Conservation (phyloP, 2,329 filamentous ascomycete genomes). For the Dactylellina leptospora region DNA sequence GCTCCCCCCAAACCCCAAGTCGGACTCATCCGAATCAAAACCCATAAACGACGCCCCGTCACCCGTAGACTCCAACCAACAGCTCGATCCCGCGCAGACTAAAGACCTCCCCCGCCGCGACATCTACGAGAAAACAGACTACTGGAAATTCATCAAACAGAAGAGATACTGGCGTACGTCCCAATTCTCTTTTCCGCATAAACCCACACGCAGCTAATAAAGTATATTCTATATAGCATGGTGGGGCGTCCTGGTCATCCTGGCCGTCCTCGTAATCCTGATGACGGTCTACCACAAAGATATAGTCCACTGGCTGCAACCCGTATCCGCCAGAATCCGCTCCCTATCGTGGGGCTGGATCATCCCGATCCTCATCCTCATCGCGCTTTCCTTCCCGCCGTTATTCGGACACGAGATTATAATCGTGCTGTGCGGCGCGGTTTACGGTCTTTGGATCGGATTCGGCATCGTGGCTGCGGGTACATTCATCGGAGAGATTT, state of each 20-base stretch:
- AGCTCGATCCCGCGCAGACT: background rate
- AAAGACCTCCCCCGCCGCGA: too few relatives aligned
- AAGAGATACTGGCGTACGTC: slow-evolving; percentile 43
- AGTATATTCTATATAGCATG: slow-evolving; percentile 14
- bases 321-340: slow-evolving; percentile 60
- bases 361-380: slow-evolving; percentile 61
- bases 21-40: background rate
- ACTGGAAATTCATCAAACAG: slow-evolving; percentile 37
- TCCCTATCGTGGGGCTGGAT: slow-evolving; percentile 61
- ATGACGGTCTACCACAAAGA: slow-evolving; percentile 60
- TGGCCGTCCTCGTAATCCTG: slow-evolving; percentile 57
- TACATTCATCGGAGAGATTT: slow-evolving; percentile 61
- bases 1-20: background rate
- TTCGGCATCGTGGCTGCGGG: slow-evolving; percentile 62
- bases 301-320: slow-evolving; percentile 60
- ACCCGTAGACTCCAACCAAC: background rate
- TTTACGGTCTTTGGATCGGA: slow-evolving; percentile 62
- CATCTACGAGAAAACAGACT: slow-evolving; percentile 24
- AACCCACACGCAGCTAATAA: background rate
- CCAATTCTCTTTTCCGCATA: background rate
- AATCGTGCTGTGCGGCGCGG: slow-evolving; percentile 62
- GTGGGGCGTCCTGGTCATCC: slow-evolving; percentile 28
- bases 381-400: slow-evolving; percentile 62
- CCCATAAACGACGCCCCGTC: background rate
- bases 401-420: slow-evolving; percentile 63